Conservation (phyloP, 495 filamentous ascomycete species). For the Talaromyces thailandensis region DNA sequence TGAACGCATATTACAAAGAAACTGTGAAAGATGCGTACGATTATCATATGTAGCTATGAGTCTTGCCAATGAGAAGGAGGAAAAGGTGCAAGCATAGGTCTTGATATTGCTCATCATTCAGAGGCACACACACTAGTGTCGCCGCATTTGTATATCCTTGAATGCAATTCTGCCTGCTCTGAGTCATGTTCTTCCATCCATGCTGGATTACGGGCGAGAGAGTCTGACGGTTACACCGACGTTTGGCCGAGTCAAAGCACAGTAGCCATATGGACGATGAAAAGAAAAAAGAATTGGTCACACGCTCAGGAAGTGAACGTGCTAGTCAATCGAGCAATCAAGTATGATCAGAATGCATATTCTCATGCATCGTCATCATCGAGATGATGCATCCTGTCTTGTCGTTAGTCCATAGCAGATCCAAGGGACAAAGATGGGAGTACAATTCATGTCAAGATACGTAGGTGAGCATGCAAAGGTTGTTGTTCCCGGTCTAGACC, state of each 20-base stretch:
- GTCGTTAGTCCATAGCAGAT: no score
- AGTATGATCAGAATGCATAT: not conserved
- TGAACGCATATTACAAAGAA: no score
- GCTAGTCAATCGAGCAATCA: not conserved
- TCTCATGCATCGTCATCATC: not conserved
- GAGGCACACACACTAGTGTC: no score
- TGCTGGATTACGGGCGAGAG: not conserved
- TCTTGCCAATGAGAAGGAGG: no score
- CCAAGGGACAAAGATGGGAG: not conserved
- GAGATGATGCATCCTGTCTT: no score
- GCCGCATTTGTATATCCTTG: not conserved
- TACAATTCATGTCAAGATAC: not conserved
- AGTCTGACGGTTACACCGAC: not conserved
- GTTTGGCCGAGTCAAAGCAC: not conserved
- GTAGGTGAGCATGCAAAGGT: not conserved
- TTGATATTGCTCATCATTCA: no score
- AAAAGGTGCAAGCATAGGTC: no score
- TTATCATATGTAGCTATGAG: no score
- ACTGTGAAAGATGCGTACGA: no score
- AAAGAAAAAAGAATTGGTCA: not conserved
- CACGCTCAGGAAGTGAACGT: not conserved
- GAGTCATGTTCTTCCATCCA: not conserved
- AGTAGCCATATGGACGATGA: not conserved
- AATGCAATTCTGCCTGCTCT: not conserved
- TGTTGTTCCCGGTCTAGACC: not conserved